Evolutionary conservation across 1,284 basidiomycete species (phyloP), one percentile per base, ranked within the genome.

Genomic region (Cutaneotrichosporon mucoides): DNA sequence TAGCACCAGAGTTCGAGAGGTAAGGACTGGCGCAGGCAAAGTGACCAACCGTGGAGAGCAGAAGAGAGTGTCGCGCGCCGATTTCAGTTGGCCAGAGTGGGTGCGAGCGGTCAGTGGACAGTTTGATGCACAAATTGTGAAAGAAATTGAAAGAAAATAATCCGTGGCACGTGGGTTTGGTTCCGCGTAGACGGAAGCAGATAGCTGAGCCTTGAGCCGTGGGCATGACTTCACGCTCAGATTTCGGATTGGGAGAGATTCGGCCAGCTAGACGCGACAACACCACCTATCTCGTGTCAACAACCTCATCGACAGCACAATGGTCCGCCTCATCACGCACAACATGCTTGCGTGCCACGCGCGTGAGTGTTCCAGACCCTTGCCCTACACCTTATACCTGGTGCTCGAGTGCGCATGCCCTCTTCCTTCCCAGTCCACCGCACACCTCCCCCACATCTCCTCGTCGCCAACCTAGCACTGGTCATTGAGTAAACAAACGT

Each of bases 261-360:
- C 24, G 24, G 24, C 24, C 24, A 24, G 24, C 24, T 24, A 24
- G 24, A 24, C 24, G 24, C 24, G 24, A 24, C 24, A 24, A 24
- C 24, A 24, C 24, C 24, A 24, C 24, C 24, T 24, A 24, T 24
- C 24, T 24, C 24, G 24, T 24, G 24, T 24, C 24, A 24, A 24
- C 24, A 24, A 24, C 24, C 24, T 24, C 24, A 24, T 24, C 24
- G 24, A 24, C 24, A 24, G 35, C 43, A 11, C 42, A 7, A 95
- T 94, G 91, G 92, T 95, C 71, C 86, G 94, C 53, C 83, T 98
- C 11, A 91, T 98, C 73, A 97, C 95, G 1, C 95, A 99, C 81
- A 98, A 99, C 78, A 84, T 99, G 49, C 87, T 98, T 11, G 89
- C 93, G 13, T 99, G 95, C 81, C 93, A 97, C 72, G 93, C 87